A percentile compares a stretch with the other conserved stretches of the same genome.
phyloP scores from a whole-genome alignment of 495 filamentous ascomycete species.

The Sporormia fimetaria region DNA sequence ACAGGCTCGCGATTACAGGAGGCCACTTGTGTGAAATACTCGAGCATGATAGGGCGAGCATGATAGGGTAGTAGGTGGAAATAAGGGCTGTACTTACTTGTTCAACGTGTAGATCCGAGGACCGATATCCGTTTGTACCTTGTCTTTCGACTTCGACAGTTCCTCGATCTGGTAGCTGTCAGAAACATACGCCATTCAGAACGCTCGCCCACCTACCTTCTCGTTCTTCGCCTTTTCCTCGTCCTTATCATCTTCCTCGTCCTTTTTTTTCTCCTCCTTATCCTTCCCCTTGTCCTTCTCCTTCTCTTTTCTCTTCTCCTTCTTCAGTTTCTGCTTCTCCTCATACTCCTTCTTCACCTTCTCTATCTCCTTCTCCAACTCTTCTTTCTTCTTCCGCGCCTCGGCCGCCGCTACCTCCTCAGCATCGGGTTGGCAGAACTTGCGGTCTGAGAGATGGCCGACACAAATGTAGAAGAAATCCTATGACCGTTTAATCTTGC shows the following conservation, averaged over 20 bases:
- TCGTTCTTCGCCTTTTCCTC: slow-evolving; percentile 43
- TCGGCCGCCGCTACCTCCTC: slow-evolving; percentile 59
- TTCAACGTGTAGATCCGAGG: slow-evolving; percentile 79
- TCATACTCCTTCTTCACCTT: slow-evolving; percentile 77
- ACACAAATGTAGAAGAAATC: slow-evolving; percentile 93
- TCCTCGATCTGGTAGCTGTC: slow-evolving; percentile 28
- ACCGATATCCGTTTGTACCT: slow-evolving; percentile 25
- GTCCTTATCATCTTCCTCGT: slow-evolving; percentile 34
- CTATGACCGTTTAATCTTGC: slow-evolving; percentile 35
- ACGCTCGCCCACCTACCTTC: slow-evolving; percentile 16
- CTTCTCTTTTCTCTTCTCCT: slow-evolving; percentile 44
- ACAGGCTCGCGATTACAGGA: too few relatives aligned
- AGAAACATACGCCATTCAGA: slow-evolving; percentile 13
- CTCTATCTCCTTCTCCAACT: slow-evolving; percentile 35
- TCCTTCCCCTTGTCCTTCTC: slow-evolving; percentile 30
- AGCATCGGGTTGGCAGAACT: slow-evolving; percentile 70
- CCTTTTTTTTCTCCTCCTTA: slow-evolving; percentile 26
- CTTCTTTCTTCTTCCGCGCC: slow-evolving; percentile 42
- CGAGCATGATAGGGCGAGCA: too few relatives aligned
- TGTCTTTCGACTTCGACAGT: slow-evolving; percentile 22
- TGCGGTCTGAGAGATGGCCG: slow-evolving; percentile 69
- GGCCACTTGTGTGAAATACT: too few relatives aligned
- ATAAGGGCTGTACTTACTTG: slow-evolving; percentile 45
- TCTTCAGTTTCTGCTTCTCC: slow-evolving; percentile 65
- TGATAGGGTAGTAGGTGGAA: too few relatives aligned